Evolutionary conservation across 2,329 filamentous ascomycete species (phyloP), one percentile per base, ranked within the genome.

Genomic region (Gaeumannomyces sp.): DNA sequence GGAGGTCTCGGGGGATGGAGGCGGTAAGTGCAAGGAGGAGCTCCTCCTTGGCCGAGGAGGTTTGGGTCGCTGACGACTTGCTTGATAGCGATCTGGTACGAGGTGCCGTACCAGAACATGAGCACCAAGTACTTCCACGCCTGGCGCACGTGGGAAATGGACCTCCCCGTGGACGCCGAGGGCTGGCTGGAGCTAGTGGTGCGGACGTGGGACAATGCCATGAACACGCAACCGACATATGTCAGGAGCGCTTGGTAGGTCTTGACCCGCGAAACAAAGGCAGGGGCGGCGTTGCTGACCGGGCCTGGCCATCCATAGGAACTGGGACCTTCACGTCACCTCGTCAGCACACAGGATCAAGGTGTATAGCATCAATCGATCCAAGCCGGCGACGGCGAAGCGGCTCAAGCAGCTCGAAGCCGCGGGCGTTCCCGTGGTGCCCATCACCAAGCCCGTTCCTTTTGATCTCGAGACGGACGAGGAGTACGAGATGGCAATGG

Each of bases 251-350:
- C 83, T 0, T 88, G 83, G 83, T 74, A 67, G 64, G 67, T 68
- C 53, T 53, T 35, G 8, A 13, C 33, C 7, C 1, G 38, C 14
- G 38, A 53, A 50, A 50, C 13, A n/a, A 11, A 19, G 45, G 7
- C 45, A n/a, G 45, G 19, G 19, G n/a, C 5, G 8, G 19, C 7
- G 8, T 19, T 22, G 19, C 45, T 53, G 45, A 50, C 19, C 16
- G 45, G n/a, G 8, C 22, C 45, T 45, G 22, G 11, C 22, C 7
- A 22, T 25, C 8, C 4, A 33, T 50, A 71, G 80, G 81, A 89
- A 89, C 70, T 89, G 85, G 85, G 86, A 83, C 22, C 73, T 89
- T 27, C 87, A 89, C 70, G 85, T 89, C 4, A 89, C 86, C 0
- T 84, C 80, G 8, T 85, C 81, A 0, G 86, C 83, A 65, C 87